Evolutionary conservation across 441 rosid genomes (phyloP), one percentile per base, ranked within the genome.

Genomic region (Gossypium trilobum): DNA sequence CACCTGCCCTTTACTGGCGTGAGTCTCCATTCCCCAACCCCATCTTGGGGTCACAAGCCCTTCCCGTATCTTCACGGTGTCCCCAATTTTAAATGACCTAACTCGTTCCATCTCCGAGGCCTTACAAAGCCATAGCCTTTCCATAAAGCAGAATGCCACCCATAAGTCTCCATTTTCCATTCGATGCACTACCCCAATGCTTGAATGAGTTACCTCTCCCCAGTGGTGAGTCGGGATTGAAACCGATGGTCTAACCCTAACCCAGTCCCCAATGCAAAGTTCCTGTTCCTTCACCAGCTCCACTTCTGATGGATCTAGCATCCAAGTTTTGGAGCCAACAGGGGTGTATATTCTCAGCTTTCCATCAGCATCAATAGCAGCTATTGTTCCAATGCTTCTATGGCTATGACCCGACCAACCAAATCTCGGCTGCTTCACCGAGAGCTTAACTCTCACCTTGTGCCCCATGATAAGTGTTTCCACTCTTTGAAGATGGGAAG

Each of bases 1-100:
- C 33, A 90, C 92, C 68, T 76, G 78, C 13, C 98, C 99, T 80
- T 87, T 91, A 84, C 99, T 95, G 27, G 92, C 89, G 72, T 87
- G 87, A 2, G 97, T 95, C 89, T 95, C 99, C 99, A 93, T 91
- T 79, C 99, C 99, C 99, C 98, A 95, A 22, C 93, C 98, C 98
- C 97, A 91, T 58, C 97, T 83, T 1, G 99, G 99, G 57, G 89
- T 79, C 48, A 85, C 88, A 78, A 95, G 74, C 44, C 92, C 97
- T 17, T 85, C 95, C 78, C 83, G 82, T 48, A 93, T 92, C 80
- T 84, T 88, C 71, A 95, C 97, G 75, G 74, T 84, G 79, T 95
- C 98, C 6, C 94, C 90, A 0, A 91, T 85, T 75, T 81, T 84
- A 77, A 91, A 93, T 13, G 94, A 88, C 69, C 95, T 85, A 51